Base-by-base conservation (phyloP, 306 rosid genomes). In the Vicia sativa region DNA sequence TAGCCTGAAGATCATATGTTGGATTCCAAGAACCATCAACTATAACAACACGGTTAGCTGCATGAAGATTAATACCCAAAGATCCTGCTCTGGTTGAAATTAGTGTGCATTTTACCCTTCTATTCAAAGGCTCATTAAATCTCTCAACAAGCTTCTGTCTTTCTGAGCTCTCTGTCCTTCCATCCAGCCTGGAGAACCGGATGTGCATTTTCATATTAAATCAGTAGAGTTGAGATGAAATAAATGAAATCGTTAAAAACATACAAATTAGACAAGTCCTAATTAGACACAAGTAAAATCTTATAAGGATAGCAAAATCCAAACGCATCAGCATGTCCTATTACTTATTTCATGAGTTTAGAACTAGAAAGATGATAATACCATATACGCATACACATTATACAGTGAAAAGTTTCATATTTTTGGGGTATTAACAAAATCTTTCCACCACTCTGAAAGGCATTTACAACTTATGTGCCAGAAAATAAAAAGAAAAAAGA, bases 11-110 rank as follows among this genome's bases (percentile, higher is more conserved):
- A 84, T 93, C 98, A 68, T 93, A 85, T 7, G 98, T 93, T 1
- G 98, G 98, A 79, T 93, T 93, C 98, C 98, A 93, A 83, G 98
- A 93, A 55, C 98, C 98, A 74, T 93, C 98, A 74, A 93, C 96
- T 73, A 93, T 88, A 67, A 93, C 86, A 65, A 93, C 98, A 4
- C 98, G 97, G 63, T 93, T 93, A 65, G 98, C 98, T 70, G 98
- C 89, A 85, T 93, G 87, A 55, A 93, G 95, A 88, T 93, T 93
- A 70, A 93, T 93, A 67, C 97, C 98, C 76, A 93, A 79, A 37
- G 98, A 88, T 76, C 97, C 96, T n/a, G 98, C 97, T 79, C 96
- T 74, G 9, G 98, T 93, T 55, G 98, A 93, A 79, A 93, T 93
- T 77, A 93, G 72, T 70, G 84, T 74, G 80, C 98, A 93, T 78